Evolutionary conservation across 306 rosid species (phyloP).

Genomic region (Fragaria ananassa): DNA sequence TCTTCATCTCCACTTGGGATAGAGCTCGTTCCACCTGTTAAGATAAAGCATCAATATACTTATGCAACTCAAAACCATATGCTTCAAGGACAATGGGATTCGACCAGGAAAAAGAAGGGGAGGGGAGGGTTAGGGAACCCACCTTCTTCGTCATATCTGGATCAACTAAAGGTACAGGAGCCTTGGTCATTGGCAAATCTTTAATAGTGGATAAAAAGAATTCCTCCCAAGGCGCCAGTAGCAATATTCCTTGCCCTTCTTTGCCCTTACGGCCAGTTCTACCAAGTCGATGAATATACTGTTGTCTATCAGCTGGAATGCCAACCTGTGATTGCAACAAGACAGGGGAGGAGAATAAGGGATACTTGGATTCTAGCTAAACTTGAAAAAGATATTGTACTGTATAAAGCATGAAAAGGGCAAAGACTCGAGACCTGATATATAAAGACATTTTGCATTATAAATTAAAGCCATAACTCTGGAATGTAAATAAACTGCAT

Average conservation of each 20-base stretch:
- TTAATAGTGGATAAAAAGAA: conserved; percentile 61
- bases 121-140: conserved; percentile 9
- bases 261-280: conserved; percentile 96
- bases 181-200: conserved; percentile 72
- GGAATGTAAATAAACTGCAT: background rate
- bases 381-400: background rate
- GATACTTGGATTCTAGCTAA: background rate
- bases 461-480: background rate
- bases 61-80: background rate
- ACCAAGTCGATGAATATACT: conserved; percentile 88
- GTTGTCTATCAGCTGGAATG: conserved; percentile 78
- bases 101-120: background rate
- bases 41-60: conserved; percentile 12
- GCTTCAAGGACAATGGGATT: background rate
- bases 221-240: conserved; percentile 95
- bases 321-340: conserved; percentile 61
- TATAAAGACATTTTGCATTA: background rate
- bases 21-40: conserved; percentile 73
- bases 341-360: background rate
- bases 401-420: background rate
- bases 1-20: conserved; percentile 68
- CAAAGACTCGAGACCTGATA: background rate
- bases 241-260: conserved; percentile 84
- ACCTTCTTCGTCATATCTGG: conserved; percentile 84
- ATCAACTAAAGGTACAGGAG: conserved; percentile 55